A percentile compares a stretch with the other conserved stretches of the same genome.
phyloP scores from a whole-genome alignment of 2,329 filamentous ascomycete species.

The Pyricularia grisea region DNA sequence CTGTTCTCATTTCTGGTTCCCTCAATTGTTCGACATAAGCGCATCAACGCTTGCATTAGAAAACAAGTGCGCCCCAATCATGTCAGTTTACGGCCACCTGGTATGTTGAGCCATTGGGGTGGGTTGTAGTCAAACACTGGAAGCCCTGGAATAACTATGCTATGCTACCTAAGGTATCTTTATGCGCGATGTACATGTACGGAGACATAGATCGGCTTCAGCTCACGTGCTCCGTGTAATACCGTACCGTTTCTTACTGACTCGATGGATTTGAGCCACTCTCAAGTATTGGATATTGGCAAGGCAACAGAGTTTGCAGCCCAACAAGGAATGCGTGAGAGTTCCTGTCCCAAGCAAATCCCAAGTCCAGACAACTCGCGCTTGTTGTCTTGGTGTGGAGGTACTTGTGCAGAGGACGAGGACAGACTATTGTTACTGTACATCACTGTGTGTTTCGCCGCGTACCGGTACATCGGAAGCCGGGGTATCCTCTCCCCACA shows the following conservation, averaged over 20 bases:
- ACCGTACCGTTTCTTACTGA: background rate
- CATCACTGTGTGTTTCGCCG: background rate
- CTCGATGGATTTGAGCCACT: background rate
- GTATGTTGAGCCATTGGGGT: background rate
- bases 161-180: background rate
- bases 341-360: background rate
- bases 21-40: background rate
- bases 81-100: background rate
- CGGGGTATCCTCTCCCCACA: background rate
- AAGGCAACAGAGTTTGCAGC: background rate
- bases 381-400: background rate
- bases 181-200: too few relatives aligned
- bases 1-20: background rate
- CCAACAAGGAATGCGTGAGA: background rate
- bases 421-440: background rate
- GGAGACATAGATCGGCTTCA: background rate
- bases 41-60: background rate
- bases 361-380: background rate
- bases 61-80: background rate
- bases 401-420: background rate
- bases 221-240: background rate
- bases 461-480: background rate
- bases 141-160: background rate
- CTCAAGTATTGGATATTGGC: background rate
- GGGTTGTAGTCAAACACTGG: background rate